Evolutionary conservation across 2,329 filamentous ascomycete genomes (phyloP).

Genomic region (Nemania diffusa): DNA sequence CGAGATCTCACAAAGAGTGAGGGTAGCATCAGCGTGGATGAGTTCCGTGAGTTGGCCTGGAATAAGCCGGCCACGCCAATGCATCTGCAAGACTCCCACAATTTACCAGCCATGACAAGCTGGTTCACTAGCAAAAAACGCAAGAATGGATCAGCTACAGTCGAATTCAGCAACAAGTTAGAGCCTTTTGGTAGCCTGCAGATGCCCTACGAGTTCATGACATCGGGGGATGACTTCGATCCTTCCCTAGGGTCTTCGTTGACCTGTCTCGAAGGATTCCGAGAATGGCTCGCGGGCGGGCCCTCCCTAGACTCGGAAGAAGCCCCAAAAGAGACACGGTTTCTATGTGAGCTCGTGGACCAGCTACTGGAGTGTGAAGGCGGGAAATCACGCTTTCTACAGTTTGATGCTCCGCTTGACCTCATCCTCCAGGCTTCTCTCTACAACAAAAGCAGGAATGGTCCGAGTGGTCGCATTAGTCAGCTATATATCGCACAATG

Average conservation of each 20-base stretch:
- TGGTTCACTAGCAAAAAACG: constrained; percentile 43
- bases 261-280: constrained; percentile 30
- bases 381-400: constrained; percentile 58
- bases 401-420: constrained; percentile 69
- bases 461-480: constrained; percentile 34
- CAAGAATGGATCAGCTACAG: constrained; percentile 10
- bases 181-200: constrained; percentile 34
- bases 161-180: constrained; percentile 41
- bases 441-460: constrained; percentile 54
- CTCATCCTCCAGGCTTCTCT: constrained; percentile 70
- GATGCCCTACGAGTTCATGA: constrained; percentile 47
- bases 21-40: constrained; percentile 36
- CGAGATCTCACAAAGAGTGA: neutral
- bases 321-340: neutral
- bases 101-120: constrained; percentile 39
- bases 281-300: constrained; percentile 38
- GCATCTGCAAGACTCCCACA: constrained; percentile 35
- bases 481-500: constrained; percentile 90
- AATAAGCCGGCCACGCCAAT: constrained; percentile 38
- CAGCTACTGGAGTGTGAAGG: constrained; percentile 42
- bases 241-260: neutral
- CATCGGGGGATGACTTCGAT: neutral
- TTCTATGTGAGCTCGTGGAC: constrained; percentile 41
- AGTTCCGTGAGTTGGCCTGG: constrained; percentile 41
- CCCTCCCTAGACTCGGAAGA: no score